Conservation (phyloP, 2,329 filamentous ascomycete species). For the Rachicladosporium sp. region DNA sequence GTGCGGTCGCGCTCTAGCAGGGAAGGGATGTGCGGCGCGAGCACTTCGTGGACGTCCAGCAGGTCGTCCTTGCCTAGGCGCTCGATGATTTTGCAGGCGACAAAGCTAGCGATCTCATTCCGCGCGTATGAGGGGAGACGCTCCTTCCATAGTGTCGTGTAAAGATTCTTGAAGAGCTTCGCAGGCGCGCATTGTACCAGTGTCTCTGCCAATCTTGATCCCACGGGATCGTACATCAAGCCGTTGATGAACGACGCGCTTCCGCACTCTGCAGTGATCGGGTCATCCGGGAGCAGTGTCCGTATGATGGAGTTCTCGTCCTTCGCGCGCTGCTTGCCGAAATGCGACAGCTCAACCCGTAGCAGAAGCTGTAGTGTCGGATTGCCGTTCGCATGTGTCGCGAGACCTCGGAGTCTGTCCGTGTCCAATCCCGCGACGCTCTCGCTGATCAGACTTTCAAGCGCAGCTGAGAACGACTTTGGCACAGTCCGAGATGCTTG, state of each 20-base stretch:
- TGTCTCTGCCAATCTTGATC: conserved; percentile 82
- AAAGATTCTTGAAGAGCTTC: conserved; percentile 81
- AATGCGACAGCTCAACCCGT: conserved; percentile 68
- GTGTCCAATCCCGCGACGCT: conserved; percentile 64
- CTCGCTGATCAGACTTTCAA: conserved; percentile 71
- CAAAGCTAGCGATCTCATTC: conserved; percentile 83
- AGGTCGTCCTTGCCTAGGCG: conserved; percentile 80
- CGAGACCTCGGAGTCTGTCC: conserved; percentile 68
- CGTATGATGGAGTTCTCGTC: conserved; percentile 59
- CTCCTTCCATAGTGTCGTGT: conserved; percentile 65
- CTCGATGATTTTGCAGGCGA: conserved; percentile 70
- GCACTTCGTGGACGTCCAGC: conserved; percentile 55
- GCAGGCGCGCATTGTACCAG: conserved; percentile 70
- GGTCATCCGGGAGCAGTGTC: conserved; percentile 67
- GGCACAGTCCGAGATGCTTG: conserved; percentile 47
- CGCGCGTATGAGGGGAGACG: conserved; percentile 69
- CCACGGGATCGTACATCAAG: conserved; percentile 79
- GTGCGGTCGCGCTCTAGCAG: conserved; percentile 66
- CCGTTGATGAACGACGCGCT: conserved; percentile 72
- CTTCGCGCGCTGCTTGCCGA: conserved; percentile 53
- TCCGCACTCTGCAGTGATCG: conserved; percentile 60
- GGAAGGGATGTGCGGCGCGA: conserved; percentile 58
- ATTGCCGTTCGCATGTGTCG: conserved; percentile 81
- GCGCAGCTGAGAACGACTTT: conserved; percentile 60
- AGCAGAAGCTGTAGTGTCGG: conserved; percentile 85